Conservation (phyloP, 441 rosid genomes). For the Populus hybrid region DNA sequence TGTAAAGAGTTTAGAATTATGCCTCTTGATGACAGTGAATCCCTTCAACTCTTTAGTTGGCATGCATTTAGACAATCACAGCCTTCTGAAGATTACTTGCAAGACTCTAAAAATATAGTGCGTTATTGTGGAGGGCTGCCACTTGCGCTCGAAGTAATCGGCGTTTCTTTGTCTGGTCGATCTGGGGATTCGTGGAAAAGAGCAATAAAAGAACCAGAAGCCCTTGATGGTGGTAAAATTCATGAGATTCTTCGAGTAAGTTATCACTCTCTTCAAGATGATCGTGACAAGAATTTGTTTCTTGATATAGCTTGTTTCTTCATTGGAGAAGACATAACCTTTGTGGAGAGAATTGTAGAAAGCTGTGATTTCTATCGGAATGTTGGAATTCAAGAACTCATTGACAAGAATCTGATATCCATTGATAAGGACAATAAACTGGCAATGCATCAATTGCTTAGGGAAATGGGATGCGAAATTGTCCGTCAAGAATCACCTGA, state of each 20-base stretch:
- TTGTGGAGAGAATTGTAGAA: slow-evolving; percentile 7
- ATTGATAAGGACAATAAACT: slow-evolving; percentile 1
- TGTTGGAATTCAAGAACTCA: slow-evolving; percentile 16
- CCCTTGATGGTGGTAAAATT: slow-evolving; percentile 13
- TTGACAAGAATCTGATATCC: slow-evolving; percentile 3
- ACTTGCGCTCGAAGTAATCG: slow-evolving; percentile 14
- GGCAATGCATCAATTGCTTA: slow-evolving; percentile 24
- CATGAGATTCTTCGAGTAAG: slow-evolving; percentile 6
- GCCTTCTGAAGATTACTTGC: background rate
- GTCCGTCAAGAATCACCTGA: slow-evolving; percentile 29
- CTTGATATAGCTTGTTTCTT: slow-evolving; percentile 29
- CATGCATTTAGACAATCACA: slow-evolving; percentile 15
- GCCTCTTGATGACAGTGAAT: slow-evolving; percentile 10
- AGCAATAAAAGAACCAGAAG: slow-evolving; percentile 22
- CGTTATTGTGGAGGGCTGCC: slow-evolving; percentile 15
- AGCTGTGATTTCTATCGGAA: slow-evolving; percentile 9
- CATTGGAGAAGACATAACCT: slow-evolving; percentile 10
- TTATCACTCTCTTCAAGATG: slow-evolving; percentile 6
- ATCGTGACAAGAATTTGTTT: slow-evolving; percentile 13
- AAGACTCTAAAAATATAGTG: background rate
- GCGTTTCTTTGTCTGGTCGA: slow-evolving; percentile 10
- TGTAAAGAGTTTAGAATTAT: slow-evolving; percentile 15
- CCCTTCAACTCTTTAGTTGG: slow-evolving; percentile 14
- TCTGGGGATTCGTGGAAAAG: slow-evolving; percentile 24
- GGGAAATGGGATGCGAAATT: slow-evolving; percentile 11